These are phyloP conservation scores for Kitagawia praeruptora DNA, from an alignment of 129 eudicot species.

Conservation along the genomic window DNA sequence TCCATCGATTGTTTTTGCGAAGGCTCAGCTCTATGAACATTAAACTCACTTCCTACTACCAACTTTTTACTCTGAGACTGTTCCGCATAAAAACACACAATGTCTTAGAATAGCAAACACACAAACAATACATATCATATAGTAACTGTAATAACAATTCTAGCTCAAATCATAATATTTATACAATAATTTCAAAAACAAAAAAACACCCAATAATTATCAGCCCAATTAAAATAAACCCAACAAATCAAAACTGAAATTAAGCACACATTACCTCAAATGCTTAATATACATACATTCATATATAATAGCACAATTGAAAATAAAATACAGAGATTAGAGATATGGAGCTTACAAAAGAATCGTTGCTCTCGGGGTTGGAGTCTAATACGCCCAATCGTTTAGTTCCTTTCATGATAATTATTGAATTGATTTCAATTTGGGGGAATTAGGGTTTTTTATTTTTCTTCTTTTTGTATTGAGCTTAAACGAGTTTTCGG, in stretches of 20 bases:
- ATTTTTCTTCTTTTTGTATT: background rate
- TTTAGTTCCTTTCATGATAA: slow-evolving; percentile 44
- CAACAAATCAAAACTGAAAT: background rate
- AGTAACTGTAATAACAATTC: background rate
- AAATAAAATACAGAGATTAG: background rate
- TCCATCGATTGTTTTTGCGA: slow-evolving; percentile 30
- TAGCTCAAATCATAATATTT: background rate
- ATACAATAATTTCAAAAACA: background rate
- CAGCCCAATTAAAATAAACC: background rate
- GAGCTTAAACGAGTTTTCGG: background rate
- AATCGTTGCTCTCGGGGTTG: slow-evolving; percentile 29
- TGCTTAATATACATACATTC: background rate
- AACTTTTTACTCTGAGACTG: slow-evolving; percentile 60
- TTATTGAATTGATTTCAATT: slow-evolving; percentile 2
- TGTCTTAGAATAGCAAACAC: background rate
- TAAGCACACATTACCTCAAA: background rate
- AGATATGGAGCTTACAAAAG: slow-evolving; percentile 28
- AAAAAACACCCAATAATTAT: background rate
- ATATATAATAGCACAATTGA: background rate
- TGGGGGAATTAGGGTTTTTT: slow-evolving; percentile 32
- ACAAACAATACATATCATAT: background rate
- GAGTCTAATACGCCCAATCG: slow-evolving; percentile 38
- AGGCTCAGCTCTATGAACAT: slow-evolving; percentile 37
- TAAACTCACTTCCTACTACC: slow-evolving; percentile 47
- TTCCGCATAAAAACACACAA: background rate